Conservation (phyloP, 441 rosid genomes). For the Populus hybrid region DNA sequence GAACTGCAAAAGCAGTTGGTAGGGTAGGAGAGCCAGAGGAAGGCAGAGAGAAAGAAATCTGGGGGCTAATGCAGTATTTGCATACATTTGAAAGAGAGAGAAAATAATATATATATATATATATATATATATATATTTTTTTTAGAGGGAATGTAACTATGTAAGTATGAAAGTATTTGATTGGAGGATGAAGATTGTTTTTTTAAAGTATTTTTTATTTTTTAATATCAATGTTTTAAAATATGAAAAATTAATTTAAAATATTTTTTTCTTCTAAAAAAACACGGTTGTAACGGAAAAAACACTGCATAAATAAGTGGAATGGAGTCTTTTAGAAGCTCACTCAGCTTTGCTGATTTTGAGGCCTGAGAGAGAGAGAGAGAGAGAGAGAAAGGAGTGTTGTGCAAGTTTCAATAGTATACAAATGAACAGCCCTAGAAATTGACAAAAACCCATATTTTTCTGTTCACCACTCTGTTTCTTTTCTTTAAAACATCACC, state of each 20-base stretch:
- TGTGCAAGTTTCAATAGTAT: slow-evolving; percentile 53
- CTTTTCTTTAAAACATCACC: slow-evolving; percentile 7
- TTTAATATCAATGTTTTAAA: too few relatives aligned
- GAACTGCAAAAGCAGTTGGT: not conserved
- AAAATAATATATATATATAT: not conserved
- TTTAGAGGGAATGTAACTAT: slow-evolving; percentile 19
- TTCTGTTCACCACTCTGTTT: slow-evolving; percentile 26
- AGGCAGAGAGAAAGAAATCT: not conserved
- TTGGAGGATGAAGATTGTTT: too few relatives aligned
- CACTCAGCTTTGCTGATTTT: slow-evolving; percentile 75
- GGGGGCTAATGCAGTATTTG: slow-evolving; percentile 19
- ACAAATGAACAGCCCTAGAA: slow-evolving; percentile 18
- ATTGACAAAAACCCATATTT: slow-evolving; percentile 15
- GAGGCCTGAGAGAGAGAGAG: slow-evolving; percentile 35
- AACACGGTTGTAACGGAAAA: too few relatives aligned
- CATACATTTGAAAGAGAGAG: slow-evolving; percentile 14
- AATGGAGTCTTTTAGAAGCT: slow-evolving; percentile 56
- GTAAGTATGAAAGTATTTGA: not conserved
- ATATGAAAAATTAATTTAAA: too few relatives aligned
- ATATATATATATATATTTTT: not conserved
- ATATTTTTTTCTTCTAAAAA: too few relatives aligned
- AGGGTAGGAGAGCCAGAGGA: not conserved
- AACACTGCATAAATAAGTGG: too few relatives aligned
- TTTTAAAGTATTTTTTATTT: not conserved
- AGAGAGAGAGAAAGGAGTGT: slow-evolving; percentile 34